phyloP scores from a whole-genome alignment of 2,329 filamentous ascomycete species.

The Trichoderma citrinoviride region DNA sequence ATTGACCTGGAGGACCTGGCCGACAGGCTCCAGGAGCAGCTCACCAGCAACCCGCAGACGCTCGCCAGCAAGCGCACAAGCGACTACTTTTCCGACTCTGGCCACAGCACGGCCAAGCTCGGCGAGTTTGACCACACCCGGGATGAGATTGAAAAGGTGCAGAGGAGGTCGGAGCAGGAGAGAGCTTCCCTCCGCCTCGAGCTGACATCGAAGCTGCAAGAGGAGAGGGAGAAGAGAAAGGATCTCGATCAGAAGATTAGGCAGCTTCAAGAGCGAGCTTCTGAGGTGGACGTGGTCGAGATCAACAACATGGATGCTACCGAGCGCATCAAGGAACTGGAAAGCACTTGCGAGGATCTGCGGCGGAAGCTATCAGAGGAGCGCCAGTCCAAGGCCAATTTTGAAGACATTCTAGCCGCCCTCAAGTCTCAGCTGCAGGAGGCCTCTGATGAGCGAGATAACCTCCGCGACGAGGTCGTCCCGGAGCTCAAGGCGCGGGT shows the following conservation, averaged over 20 bases:
- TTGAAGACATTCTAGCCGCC: constrained; percentile 84
- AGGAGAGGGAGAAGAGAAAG: constrained; percentile 74
- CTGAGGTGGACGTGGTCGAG: constrained; percentile 56
- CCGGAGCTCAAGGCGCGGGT: constrained; percentile 74
- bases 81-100: constrained; percentile 97
- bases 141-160: constrained; percentile 77
- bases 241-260: constrained; percentile 81
- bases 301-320: constrained; percentile 56
- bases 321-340: constrained; percentile 71
- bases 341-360: constrained; percentile 76
- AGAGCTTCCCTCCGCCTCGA: constrained; percentile 83
- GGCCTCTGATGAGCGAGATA: constrained; percentile 84
- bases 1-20: constrained; percentile 96
- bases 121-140: constrained; percentile 62
- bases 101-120: constrained; percentile 78
- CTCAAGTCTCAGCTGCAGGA: constrained; percentile 79
- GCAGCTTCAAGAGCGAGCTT: constrained; percentile 74
- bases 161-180: constrained; percentile 84
- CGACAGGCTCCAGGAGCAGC: constrained; percentile 80
- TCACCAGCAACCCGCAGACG: constrained; percentile 51
- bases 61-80: constrained; percentile 75
- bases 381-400: constrained; percentile 82
- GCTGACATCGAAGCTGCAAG: constrained; percentile 80
- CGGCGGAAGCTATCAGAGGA: constrained; percentile 81
- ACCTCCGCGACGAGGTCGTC: constrained; percentile 83